Percentiles rank a stretch among this genome's conserved stretches.
Evolutionary conservation across 371 early-diverging fungal species (phyloP).

Genomic region (Fennellomyces sp.): DNA sequence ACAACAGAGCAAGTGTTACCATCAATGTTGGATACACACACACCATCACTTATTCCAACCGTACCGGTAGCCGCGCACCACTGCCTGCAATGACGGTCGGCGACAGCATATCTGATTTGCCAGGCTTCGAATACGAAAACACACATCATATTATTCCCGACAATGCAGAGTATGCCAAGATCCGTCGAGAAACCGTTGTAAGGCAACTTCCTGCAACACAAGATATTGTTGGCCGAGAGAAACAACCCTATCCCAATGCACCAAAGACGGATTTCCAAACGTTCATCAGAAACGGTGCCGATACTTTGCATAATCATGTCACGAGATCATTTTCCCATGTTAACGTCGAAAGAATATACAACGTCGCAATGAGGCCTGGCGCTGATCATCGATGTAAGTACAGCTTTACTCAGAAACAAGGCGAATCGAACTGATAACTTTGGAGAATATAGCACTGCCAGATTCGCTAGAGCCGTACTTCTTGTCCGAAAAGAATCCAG

Average conservation of each 20-base stretch:
- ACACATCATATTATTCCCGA: conserved; percentile 37
- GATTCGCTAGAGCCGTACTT: conserved; percentile 58
- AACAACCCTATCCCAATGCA: conserved; percentile 27
- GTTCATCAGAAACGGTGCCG: conserved; percentile 30
- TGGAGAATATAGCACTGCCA: conserved; percentile 32
- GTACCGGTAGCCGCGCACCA: conserved; percentile 51
- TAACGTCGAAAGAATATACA: conserved; percentile 52
- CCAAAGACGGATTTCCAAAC: conserved; percentile 57
- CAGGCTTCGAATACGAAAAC: conserved; percentile 59
- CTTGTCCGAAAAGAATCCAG: conserved; percentile 42
- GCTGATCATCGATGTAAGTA: conserved; percentile 49
- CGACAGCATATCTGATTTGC: conserved; percentile 65
- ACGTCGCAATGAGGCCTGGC: conserved; percentile 45
- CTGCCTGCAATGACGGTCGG: conserved; percentile 52
- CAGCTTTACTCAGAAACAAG: background rate
- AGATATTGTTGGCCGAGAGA: conserved; percentile 32
- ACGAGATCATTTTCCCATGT: conserved; percentile 38
- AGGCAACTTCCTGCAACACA: conserved; percentile 5
- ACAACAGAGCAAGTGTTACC: conserved; percentile 19
- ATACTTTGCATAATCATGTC: conserved; percentile 45
- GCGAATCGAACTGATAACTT: background rate
- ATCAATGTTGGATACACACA: conserved; percentile 35
- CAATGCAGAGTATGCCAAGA: conserved; percentile 1
- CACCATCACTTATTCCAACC: conserved; percentile 31
- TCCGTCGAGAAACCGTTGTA: background rate